Percentiles rank a stretch among this genome's conserved stretches.
These are phyloP conservation scores for Artemisia argyi DNA, from an alignment of 129 eudicot genomes.

Conservation along the genomic window DNA sequence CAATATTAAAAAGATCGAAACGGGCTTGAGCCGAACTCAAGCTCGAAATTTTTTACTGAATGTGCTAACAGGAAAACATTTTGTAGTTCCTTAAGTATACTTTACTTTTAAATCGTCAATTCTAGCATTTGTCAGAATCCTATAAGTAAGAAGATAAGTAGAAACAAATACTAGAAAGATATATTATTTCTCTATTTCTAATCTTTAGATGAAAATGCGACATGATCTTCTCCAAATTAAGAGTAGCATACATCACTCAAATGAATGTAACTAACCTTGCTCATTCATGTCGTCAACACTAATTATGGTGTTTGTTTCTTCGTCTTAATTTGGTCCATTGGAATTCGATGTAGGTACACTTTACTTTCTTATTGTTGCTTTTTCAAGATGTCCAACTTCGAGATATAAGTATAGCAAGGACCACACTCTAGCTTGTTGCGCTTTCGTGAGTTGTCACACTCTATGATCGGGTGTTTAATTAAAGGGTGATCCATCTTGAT, in stretches of 20 bases:
- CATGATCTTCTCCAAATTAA: neutral
- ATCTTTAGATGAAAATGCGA: neutral
- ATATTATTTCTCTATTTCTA: neutral
- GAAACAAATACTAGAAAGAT: too few species aligned
- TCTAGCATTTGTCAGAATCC: too few species aligned
- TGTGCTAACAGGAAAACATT: neutral
- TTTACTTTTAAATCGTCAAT: too few species aligned
- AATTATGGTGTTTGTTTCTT: too few species aligned
- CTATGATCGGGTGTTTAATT: neutral
- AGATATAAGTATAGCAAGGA: constrained; percentile 6
- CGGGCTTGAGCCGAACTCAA: too few species aligned
- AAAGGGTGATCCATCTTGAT: constrained; percentile 6
- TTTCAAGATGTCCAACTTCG: too few species aligned
- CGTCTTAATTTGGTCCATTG: neutral
- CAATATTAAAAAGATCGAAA: too few species aligned
- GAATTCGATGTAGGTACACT: constrained; percentile 2
- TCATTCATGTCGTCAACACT: neutral
- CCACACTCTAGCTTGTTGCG: neutral
- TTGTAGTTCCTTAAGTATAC: constrained; percentile 12
- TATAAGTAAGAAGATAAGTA: too few species aligned
- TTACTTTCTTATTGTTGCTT: too few species aligned
- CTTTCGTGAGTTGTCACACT: neutral
- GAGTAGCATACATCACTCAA: neutral
- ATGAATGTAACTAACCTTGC: neutral
- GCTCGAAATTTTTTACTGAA: neutral